Conservation (phyloP, 441 rosid species). For the Daphne laureola region DNA sequence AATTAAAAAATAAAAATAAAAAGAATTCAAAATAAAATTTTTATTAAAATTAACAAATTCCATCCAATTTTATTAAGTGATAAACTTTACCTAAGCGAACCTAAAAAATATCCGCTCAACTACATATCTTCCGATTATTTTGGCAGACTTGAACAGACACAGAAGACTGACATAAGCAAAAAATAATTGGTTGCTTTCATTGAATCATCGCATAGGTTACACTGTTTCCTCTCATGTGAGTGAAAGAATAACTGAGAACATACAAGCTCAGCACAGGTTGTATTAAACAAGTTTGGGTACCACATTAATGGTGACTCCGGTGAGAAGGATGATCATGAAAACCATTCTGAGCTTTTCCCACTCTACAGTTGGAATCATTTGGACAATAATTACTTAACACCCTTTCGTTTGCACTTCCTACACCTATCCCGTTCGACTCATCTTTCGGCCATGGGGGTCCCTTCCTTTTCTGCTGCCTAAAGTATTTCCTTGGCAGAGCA, state of each 20-base stretch:
- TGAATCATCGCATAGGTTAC: no score
- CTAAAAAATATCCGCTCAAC: no score
- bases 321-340: constrained; percentile 28
- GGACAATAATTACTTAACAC: constrained; percentile 23
- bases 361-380: constrained; percentile 32
- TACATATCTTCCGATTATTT: no score
- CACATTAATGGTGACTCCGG: constrained; percentile 40
- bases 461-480: constrained; percentile 76
- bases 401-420: constrained; percentile 26
- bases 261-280: constrained; percentile 20
- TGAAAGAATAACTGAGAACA: constrained; percentile 48
- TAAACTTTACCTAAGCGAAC: no score
- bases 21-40: no score
- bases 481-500: constrained; percentile 72
- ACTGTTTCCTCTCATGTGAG: background rate
- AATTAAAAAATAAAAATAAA: no score
- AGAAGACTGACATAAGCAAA: no score
- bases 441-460: constrained; percentile 33
- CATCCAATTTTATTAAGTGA: no score
- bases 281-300: constrained; percentile 24
- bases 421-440: constrained; percentile 20
- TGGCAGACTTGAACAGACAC: no score
- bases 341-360: constrained; percentile 27
- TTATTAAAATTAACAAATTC: no score
- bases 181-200: no score